phyloP scores from a whole-genome alignment of 345 rosid genomes.

The Toxicodendron radicans region DNA sequence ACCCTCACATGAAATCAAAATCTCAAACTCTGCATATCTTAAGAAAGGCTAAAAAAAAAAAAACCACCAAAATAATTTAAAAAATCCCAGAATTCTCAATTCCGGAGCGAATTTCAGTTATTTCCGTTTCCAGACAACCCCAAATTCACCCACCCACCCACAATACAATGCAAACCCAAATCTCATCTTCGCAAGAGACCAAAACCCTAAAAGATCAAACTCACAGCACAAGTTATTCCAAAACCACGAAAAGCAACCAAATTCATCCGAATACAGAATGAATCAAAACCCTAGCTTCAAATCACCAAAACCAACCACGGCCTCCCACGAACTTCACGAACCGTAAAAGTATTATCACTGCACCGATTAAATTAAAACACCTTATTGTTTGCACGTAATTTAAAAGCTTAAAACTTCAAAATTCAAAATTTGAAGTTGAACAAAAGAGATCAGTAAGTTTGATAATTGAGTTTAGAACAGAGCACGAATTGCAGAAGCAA shows the following conservation, averaged over 20 bases:
- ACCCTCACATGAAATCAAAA: constrained; percentile 41
- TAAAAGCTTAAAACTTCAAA: constrained; percentile 33
- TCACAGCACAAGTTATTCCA: constrained; percentile 31
- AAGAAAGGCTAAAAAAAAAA: constrained; percentile 31
- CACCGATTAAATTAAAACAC: constrained; percentile 38
- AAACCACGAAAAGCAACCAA: constrained; percentile 26
- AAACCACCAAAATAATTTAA: constrained; percentile 13
- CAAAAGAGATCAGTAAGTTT: constrained; percentile 50
- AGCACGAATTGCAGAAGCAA: constrained; percentile 30
- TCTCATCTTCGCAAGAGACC: constrained; percentile 52
- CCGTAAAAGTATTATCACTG: constrained; percentile 36
- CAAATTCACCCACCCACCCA: constrained; percentile 34
- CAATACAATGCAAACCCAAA: constrained; percentile 60
- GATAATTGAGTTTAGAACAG: constrained; percentile 44
- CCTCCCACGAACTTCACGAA: constrained; percentile 39
- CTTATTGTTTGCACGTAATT: constrained; percentile 35
- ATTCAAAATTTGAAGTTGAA: constrained; percentile 39
- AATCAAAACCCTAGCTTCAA: constrained; percentile 62
- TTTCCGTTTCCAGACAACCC: constrained; percentile 34
- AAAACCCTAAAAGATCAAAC: constrained; percentile 72
- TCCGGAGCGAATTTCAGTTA: constrained; percentile 20
- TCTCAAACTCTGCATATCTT: constrained; percentile 54
- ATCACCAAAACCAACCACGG: constrained; percentile 33
- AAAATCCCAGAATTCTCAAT: constrained; percentile 13
- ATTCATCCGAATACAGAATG: constrained; percentile 29